These are phyloP conservation scores for Stephanodiscus triporus DNA, from an alignment of 108 stramenopile genomes.

Conservation along the genomic window DNA sequence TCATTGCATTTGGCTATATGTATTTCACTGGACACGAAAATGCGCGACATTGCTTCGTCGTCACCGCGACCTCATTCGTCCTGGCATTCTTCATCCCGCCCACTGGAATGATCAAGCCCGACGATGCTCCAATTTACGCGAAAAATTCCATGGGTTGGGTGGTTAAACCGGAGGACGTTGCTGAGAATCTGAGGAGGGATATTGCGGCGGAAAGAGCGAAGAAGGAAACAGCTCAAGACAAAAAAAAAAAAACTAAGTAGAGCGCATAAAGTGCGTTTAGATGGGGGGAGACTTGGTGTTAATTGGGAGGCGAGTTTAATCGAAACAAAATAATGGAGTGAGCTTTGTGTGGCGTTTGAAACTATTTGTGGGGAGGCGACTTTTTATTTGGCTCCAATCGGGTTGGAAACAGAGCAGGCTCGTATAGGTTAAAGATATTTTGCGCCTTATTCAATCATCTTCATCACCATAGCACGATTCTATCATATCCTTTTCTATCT, in stretches of 20 bases:
- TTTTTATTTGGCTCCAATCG: too few relatives aligned
- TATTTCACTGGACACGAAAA: neutral
- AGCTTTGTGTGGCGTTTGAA: too few relatives aligned
- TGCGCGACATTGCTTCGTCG: neutral
- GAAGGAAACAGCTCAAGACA: neutral
- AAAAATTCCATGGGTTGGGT: neutral
- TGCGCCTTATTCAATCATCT: too few relatives aligned
- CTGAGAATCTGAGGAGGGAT: neutral
- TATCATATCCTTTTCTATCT: neutral
- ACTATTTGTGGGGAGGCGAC: too few relatives aligned
- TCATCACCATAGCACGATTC: neutral
- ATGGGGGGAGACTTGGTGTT: too few relatives aligned
- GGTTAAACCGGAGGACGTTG: neutral
- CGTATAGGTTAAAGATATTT: too few relatives aligned
- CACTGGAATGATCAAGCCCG: neutral
- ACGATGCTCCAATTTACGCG: conserved; percentile 1
- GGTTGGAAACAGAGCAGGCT: too few relatives aligned
- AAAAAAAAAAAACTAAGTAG: neutral
- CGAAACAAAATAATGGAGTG: too few relatives aligned
- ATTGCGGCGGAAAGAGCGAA: neutral
- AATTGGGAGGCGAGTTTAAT: too few relatives aligned
- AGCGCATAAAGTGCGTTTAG: neutral
- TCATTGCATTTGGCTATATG: neutral
- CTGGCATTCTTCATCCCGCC: neutral
- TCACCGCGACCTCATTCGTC: neutral